A percentile compares a stretch with the other conserved stretches of the same genome.
These are phyloP conservation scores for Metarhizium album DNA, from an alignment of 2,329 filamentous ascomycete species.

Conservation along the genomic window DNA sequence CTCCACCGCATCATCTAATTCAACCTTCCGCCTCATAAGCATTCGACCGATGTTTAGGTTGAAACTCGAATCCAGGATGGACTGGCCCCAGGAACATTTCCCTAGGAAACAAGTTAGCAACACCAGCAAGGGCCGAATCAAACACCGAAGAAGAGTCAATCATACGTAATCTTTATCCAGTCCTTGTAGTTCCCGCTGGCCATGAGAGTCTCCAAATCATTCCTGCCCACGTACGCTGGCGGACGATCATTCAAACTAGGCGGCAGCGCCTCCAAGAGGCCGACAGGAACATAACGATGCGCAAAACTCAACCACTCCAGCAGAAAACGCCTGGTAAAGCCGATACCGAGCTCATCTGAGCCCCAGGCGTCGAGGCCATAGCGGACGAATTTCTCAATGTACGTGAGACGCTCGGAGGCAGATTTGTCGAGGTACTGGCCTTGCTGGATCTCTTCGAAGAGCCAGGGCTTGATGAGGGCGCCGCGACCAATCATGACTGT, in stretches of 20 bases:
- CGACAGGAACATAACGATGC: constrained; percentile 82
- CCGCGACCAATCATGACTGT: constrained; percentile 96
- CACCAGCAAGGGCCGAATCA: not conserved
- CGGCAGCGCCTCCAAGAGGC: constrained; percentile 77
- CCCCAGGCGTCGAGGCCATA: constrained; percentile 94
- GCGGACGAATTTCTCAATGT: constrained; percentile 80
- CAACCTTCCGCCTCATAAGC: constrained; percentile 70
- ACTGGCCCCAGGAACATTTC: constrained; percentile 96
- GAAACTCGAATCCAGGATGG: constrained; percentile 82
- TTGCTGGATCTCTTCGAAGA: constrained; percentile 90
- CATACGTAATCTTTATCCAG: constrained; percentile 96
- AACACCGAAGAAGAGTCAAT: constrained; percentile 11
- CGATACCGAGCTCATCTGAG: constrained; percentile 86
- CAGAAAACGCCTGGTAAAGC: constrained; percentile 81
- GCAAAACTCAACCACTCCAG: constrained; percentile 94
- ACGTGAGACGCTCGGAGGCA: constrained; percentile 70
- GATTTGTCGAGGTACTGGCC: constrained; percentile 95
- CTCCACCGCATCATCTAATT: not conserved
- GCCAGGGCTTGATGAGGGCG: constrained; percentile 93
- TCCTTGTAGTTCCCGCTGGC: constrained; percentile 87
- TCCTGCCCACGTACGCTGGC: constrained; percentile 69
- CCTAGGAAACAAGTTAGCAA: constrained; percentile 34
- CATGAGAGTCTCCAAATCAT: constrained; percentile 90
- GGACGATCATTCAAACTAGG: constrained; percentile 83
- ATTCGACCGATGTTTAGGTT: constrained; percentile 96